Evolutionary conservation across 768 basidiomycete genomes (phyloP), one percentile per base, ranked within the genome.

Genomic region (Mycena albidolilacea): DNA sequence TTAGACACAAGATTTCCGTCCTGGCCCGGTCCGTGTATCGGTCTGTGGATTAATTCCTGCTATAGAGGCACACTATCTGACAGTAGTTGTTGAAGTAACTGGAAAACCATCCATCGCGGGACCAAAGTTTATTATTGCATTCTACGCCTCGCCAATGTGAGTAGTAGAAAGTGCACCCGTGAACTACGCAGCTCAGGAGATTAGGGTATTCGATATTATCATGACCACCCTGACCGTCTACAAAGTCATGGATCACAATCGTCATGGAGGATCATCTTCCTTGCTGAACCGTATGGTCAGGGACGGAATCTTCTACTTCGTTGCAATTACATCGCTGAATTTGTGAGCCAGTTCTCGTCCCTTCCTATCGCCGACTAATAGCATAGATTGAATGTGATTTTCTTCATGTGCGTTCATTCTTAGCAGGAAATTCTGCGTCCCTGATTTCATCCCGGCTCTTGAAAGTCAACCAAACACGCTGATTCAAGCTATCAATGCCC

Each of bases 131-230:
- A 75, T 75, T 19, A 75, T 73, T 37, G 75, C 75, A 4, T 75
- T 75, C 41, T 75, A 75, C 55, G 75, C 75, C 9, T 39, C 75
- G 23, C 75, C 75, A 8, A 75, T 75, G 75, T 75, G 10, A 65
- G 57, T 6, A 7, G 38, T 14, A 3, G 39, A 37, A 19, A 2
- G 39, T 14, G 14, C 7, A 15, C 17, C 44, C 11, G 5, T 38
- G 7, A 19, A 12, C 14, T 43, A 44, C 17, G 12, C 39, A 8
- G 14, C 64, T 69, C 21, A 60, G 8, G 52, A 5, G 7, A 37
- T 17, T 46, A 75, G 75, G 75, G 64, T 71, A 41, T 60, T 69
- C 43, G 75, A 75, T n/a, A 64, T 75, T 3, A 19, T 75, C 12
- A 72, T 75, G 75, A 75, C 75, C 12, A 64, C 38, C 17, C 64